phyloP scores from a whole-genome alignment of 225 moss, liverwort and hornwort genomes.

The Asterella californica region DNA sequence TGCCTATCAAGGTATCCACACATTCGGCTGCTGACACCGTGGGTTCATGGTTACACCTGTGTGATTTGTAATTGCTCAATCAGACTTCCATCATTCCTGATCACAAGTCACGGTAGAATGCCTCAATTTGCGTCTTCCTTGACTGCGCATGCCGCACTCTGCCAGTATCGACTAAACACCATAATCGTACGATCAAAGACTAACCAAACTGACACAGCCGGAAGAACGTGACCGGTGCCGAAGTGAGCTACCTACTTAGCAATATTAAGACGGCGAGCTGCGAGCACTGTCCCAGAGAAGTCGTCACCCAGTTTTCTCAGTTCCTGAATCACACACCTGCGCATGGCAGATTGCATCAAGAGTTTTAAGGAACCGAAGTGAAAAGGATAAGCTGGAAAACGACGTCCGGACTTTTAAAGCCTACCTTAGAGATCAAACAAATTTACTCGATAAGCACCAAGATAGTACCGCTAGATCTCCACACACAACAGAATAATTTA shows the following conservation, averaged over 20 bases:
- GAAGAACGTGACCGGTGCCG: background rate
- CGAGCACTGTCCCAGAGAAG: constrained; percentile 74
- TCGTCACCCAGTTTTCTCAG: constrained; percentile 78
- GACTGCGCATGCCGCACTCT: too few species aligned
- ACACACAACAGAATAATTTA: background rate
- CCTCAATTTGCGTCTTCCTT: constrained; percentile 29
- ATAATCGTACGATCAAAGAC: too few species aligned
- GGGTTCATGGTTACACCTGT: constrained; percentile 91
- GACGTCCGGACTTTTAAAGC: background rate
- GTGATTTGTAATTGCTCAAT: constrained; percentile 41
- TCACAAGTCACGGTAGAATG: constrained; percentile 36
- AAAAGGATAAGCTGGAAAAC: background rate
- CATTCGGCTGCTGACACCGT: constrained; percentile 67
- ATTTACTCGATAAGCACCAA: too few species aligned
- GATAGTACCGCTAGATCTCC: background rate
- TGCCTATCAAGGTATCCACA: constrained; percentile 61
- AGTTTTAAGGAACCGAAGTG: background rate
- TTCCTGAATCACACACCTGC: constrained; percentile 77
- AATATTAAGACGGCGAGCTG: constrained; percentile 79
- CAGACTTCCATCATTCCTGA: constrained; percentile 44
- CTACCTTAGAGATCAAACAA: background rate
- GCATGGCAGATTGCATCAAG: background rate
- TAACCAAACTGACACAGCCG: too few species aligned
- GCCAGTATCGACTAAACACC: too few species aligned
- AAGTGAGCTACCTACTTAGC: constrained; percentile 50